Evolutionary conservation across 169 alveolate genomes (phyloP).

Genomic region (Amoebophrya sp.): DNA sequence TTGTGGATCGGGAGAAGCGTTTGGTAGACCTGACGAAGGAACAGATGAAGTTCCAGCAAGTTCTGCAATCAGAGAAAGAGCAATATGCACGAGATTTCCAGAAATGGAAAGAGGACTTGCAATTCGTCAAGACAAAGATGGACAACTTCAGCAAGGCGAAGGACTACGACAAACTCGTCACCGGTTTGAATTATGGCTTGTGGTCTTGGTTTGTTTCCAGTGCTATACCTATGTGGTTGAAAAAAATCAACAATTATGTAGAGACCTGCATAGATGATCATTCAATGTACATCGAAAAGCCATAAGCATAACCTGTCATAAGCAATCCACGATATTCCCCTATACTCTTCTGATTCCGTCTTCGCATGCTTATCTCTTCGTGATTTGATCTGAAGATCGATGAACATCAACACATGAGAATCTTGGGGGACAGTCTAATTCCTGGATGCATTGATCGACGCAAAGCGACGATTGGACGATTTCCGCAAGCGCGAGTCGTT

Average conservation of each 20-base stretch:
- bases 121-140: not conserved
- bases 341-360: no score
- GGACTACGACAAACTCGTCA: not conserved
- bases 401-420: no score
- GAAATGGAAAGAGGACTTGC: not conserved
- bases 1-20: not conserved
- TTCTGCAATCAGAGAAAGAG: not conserved
- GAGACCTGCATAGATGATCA: no score
- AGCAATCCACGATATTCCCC: no score
- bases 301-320: no score
- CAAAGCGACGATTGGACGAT: not conserved
- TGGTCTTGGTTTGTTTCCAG: no score
- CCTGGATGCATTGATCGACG: not conserved
- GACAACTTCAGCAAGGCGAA: not conserved
- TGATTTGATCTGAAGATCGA: no score
- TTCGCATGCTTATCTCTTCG: no score
- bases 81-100: not conserved
- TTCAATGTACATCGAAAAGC: no score
- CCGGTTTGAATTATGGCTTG: not conserved
- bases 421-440: no score
- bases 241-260: no score
- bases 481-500: not conserved
- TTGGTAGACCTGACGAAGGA: not conserved
- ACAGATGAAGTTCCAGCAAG: not conserved
- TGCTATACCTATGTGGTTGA: no score